Evolutionary conservation across 2,329 filamentous ascomycete species (phyloP).

Genomic region (Akanthomyces uredinophilus): DNA sequence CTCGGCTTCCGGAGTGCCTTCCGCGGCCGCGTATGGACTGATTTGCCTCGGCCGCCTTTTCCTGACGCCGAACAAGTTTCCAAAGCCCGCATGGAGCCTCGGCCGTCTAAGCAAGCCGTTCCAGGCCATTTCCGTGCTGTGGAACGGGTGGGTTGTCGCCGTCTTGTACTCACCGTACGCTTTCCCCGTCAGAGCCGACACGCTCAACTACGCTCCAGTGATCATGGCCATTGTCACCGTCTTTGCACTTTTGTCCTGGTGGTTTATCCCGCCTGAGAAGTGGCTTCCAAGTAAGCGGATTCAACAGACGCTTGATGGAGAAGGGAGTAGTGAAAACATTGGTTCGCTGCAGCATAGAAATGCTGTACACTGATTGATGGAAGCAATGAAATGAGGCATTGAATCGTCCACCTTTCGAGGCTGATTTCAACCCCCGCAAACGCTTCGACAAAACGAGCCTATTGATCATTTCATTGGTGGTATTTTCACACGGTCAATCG

Average conservation of each 20-base stretch:
- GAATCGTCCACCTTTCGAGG: no score
- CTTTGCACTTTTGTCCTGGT: constrained; percentile 43
- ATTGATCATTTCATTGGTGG: no score
- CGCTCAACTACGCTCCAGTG: constrained; percentile 45
- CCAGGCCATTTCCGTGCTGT: constrained; percentile 41
- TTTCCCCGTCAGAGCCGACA: constrained; percentile 39
- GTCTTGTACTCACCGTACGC: constrained; percentile 41
- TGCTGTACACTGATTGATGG: no score
- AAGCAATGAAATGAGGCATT: no score
- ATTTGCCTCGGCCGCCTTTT: constrained; percentile 45
- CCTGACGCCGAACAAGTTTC: constrained; percentile 42
- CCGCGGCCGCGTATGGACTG: constrained; percentile 46
- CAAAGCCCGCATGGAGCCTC: constrained; percentile 42
- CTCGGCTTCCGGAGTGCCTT: constrained; percentile 47
- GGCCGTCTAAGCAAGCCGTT: constrained; percentile 41
- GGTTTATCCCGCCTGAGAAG: constrained; percentile 39
- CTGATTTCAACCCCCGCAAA: no score
- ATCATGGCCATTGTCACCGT: constrained; percentile 47
- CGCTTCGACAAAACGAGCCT: no score
- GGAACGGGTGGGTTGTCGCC: constrained; percentile 47
- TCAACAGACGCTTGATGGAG: constrained; percentile 28
- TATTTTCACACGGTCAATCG: no score
- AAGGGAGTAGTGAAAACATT: neutral
- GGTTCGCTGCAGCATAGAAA: no score
- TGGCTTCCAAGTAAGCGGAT: constrained; percentile 43